Base-by-base conservation (phyloP, 768 basidiomycete genomes). In the Tulasnella sp. region DNA sequence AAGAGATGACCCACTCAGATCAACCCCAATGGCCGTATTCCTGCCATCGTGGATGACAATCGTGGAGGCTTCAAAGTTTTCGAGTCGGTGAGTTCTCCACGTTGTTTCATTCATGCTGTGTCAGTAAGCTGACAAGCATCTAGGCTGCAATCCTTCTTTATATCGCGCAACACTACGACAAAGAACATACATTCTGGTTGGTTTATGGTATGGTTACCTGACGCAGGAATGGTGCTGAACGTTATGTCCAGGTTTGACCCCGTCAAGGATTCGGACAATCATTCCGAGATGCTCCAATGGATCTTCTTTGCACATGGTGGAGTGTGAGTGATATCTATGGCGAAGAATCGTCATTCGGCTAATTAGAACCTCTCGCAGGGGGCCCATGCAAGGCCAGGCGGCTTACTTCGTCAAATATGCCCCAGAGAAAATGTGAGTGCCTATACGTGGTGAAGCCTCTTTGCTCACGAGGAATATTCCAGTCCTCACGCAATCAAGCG, bases 251-350 rank as follows among this genome's bases (percentile, higher is more conserved):
- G 67, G 58, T 88, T 82, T 65, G 72, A 81, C 57, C 65, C 70
- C 3, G 64, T 59, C 15, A 69, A 61, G 5, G 63, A 67, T 24
- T 48, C 61, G 3, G 70, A 83, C 39, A 70, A 78, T 29, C 77
- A 80, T 59, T 81, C 77, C 59, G 79, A 83, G 65, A 71, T 77
- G 67, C 60, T 86, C 20, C 86, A 87, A 60, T 92, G 87, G 90
- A 77, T 90, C 45, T 86, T 89, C 69, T 91, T 89, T 57, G 74
- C 78, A 5, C 83, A 86, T 61, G 85, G 83, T 1, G 85, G 81
- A 22, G 64, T 86, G n/a, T n/a, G n/a, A n/a, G n/a, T n/a, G n/a
- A n/a, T n/a, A n/a, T n/a, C n/a, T n/a, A n/a, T n/a, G n/a, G n/a
- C n/a, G n/a, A n/a, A n/a, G n/a, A n/a, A n/a, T n/a, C n/a, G n/a